Evolutionary conservation across 2,329 filamentous ascomycete species (phyloP), one percentile per base, ranked within the genome.

Genomic region (Aspergillus piperis): DNA sequence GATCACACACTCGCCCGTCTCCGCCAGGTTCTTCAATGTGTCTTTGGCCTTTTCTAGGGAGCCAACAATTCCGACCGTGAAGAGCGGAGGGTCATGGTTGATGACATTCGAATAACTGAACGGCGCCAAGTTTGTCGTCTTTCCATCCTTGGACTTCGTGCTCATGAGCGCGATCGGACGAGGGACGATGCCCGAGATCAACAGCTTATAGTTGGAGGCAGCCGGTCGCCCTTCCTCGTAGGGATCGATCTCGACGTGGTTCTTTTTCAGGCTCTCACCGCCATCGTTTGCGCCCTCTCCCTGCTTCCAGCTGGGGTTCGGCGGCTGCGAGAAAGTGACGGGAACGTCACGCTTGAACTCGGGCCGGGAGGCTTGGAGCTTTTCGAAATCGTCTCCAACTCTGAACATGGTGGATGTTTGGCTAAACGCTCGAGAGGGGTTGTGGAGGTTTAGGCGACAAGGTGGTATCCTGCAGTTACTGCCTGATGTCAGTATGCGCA

Each of bases 71-170:
- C 86, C 86, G 5, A 89, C 79, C 8, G 86, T 84, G 75, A 97
- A 96, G 47, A 96, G 81, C 0, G 93, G 93, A 4, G 93, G 94
- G 73, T 97, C 93, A 73, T 95, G 90, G 75, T 87, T 87, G 66
- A 96, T 83, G 63, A 96, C 77, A 73, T 92, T 89, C 74, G 92
- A 92, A 80, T 95, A 97, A 71, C 86, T 90, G 76, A 95, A 96
- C 0, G 92, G 93, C 0, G 93, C 91, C 2, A 97, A 83, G 77
- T 97, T 98, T 15, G 85, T 86, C 27, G 78, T 81, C 36, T 70
- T 76, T 21, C 90, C 91, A 69, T 92, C 89, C 41, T 78, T 78
- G 2, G 80, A 83, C 38, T 81, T 73, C 1, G 86, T 89, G 53
- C 81, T 83, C 13, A 88, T 75, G 64, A 88, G 86, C 1, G 85